phyloP scores from a whole-genome alignment of 78 protist genomes.

The Bigelowiella natans region DNA sequence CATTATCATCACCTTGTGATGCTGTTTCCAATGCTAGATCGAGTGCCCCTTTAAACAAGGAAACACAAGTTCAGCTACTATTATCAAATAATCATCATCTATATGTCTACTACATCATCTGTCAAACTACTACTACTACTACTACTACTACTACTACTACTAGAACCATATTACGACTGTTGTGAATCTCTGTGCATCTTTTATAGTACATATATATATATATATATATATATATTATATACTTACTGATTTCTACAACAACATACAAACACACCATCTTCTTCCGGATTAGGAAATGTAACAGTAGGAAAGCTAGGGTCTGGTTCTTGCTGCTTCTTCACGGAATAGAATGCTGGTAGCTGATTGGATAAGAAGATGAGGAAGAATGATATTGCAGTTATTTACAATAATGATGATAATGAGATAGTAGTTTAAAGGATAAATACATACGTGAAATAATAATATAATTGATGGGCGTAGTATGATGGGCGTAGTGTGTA shows the following conservation, averaged over 20 bases:
- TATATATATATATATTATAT: constrained; percentile 11
- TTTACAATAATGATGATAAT: no score
- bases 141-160: no score
- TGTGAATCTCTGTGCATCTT: not conserved
- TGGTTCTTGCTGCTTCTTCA: constrained; percentile 59
- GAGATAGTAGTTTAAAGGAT: no score
- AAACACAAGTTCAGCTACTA: not conserved
- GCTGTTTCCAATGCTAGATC: not conserved
- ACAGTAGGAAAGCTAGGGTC: constrained; percentile 96
- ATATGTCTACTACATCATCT: no score
- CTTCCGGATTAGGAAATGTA: constrained; percentile 95
- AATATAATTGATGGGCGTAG: no score
- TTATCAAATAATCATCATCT: not conserved
- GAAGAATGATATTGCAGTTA: no score
- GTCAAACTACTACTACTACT: no score
- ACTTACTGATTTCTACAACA: not conserved
- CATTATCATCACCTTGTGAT: not conserved
- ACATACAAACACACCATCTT: constrained; percentile 49
- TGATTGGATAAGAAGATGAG: no score
- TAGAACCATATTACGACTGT: no score
- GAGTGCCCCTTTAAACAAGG: not conserved
- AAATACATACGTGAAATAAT: no score
- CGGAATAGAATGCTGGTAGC: constrained; percentile 38
- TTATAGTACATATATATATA: constrained; percentile 8
- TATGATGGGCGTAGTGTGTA: no score